A percentile compares a stretch with the other conserved stretches of the same genome.
Conservation (phyloP, 176 grass and related monocot species). For the Microstegium vimineum region DNA sequence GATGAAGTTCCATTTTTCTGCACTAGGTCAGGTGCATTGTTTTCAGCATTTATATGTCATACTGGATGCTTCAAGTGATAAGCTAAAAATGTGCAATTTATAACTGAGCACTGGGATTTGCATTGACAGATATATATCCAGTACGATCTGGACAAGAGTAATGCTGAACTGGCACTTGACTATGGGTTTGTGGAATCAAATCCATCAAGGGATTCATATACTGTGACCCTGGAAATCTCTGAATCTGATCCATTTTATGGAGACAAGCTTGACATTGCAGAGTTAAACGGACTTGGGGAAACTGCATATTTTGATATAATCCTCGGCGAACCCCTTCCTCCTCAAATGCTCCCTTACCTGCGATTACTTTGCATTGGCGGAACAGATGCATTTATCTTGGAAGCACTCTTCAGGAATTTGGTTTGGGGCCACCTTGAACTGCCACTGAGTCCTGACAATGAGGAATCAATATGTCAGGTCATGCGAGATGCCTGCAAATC, state of each 20-base stretch:
- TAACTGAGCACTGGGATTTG: conserved; percentile 3
- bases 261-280: conserved; percentile 90
- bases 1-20: not conserved
- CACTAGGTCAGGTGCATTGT: not conserved
- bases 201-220: conserved; percentile 61
- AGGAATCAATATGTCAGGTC: conserved; percentile 82
- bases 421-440: conserved; percentile 92
- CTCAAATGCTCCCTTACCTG: conserved; percentile 78
- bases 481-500: conserved; percentile 80
- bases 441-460: conserved; percentile 79
- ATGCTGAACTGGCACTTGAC: conserved; percentile 81
- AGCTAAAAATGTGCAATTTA: conserved; percentile 2
- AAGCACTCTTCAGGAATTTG: conserved; percentile 86
- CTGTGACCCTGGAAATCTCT: conserved; percentile 77
- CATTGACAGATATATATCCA: conserved; percentile 77
- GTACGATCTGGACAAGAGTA: conserved; percentile 83
- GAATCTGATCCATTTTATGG: conserved; percentile 93
- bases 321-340: conserved; percentile 53
- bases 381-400: conserved; percentile 87
- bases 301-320: conserved; percentile 83
- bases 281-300: conserved; percentile 74
- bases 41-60: not conserved
- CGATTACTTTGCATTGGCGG: conserved; percentile 82
- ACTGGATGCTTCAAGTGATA: conserved; percentile 7
- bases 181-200: conserved; percentile 82